Conservation (phyloP, 1,284 basidiomycete genomes). For the Entoloma clypeatum region DNA sequence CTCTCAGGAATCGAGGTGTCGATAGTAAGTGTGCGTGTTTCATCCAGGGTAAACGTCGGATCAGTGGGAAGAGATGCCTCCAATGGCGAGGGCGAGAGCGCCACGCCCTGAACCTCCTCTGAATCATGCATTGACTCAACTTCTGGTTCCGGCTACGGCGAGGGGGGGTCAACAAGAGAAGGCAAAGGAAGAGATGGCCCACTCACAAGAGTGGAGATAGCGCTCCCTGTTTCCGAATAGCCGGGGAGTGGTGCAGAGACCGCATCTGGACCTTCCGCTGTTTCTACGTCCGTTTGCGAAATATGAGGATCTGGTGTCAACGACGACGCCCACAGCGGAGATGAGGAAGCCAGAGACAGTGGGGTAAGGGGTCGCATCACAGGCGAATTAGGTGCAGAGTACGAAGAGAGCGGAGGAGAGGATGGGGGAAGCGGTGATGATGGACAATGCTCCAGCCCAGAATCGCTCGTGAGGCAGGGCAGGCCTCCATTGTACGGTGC, state of each 20-base stretch:
- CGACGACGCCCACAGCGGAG: slow-evolving; percentile 24
- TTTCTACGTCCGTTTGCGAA: slow-evolving; percentile 2
- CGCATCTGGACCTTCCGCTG: slow-evolving; percentile 14
- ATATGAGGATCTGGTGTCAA: slow-evolving; percentile 17
- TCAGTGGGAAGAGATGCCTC: too few species aligned
- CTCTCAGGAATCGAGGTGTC: too few species aligned
- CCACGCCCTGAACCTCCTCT: too few species aligned
- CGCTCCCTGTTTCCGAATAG: too few species aligned
- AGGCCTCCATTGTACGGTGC: slow-evolving; percentile 20
- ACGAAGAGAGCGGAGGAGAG: slow-evolving; percentile 33
- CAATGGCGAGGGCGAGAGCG: too few species aligned
- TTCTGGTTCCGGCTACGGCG: too few species aligned
- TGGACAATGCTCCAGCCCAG: slow-evolving; percentile 24
- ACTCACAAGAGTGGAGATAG: too few species aligned
- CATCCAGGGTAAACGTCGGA: too few species aligned
- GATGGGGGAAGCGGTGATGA: slow-evolving; percentile 38
- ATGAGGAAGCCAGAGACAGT: slow-evolving; percentile 25
- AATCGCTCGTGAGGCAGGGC: slow-evolving; percentile 30
- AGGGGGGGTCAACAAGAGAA: too few species aligned
- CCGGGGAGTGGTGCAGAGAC: not conserved
- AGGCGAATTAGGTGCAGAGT: slow-evolving; percentile 28
- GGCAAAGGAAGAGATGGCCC: too few species aligned
- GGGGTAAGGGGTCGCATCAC: slow-evolving; percentile 32
- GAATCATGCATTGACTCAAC: too few species aligned
- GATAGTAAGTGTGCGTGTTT: too few species aligned